Percentiles rank a stretch among this genome's conserved stretches.
phyloP scores from a whole-genome alignment of 2,329 filamentous ascomycete genomes.

The Leptographium radiaticola region DNA sequence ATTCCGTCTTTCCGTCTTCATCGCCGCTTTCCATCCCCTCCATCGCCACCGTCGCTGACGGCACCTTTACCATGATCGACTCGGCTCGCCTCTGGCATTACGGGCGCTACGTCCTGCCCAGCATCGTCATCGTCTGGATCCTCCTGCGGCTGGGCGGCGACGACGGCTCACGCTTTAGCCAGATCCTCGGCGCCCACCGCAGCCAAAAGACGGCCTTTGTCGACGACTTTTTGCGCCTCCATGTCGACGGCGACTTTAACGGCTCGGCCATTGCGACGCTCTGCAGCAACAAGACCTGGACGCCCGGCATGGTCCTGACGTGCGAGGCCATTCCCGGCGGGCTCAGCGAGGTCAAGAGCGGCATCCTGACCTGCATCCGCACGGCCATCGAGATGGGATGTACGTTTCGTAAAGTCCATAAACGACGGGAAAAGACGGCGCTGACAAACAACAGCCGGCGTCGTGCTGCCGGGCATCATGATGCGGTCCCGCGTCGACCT shows the following conservation, averaged over 20 bases:
- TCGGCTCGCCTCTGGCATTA: slow-evolving; percentile 15
- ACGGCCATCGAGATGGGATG: slow-evolving; percentile 34
- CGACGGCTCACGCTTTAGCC: slow-evolving; percentile 3
- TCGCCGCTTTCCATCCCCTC: neutral
- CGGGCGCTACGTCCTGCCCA: slow-evolving; percentile 14
- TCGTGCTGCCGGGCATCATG: slow-evolving; percentile 24
- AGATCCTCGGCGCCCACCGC: slow-evolving; percentile 17
- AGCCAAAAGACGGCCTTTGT: slow-evolving; percentile 21
- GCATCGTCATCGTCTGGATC: slow-evolving; percentile 14
- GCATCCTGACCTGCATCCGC: slow-evolving; percentile 30
- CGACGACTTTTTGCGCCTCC: slow-evolving; percentile 19
- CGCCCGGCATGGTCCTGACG: slow-evolving; percentile 26
- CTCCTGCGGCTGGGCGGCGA: slow-evolving; percentile 12
- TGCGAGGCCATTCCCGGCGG: slow-evolving; percentile 30
- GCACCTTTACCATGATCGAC: slow-evolving; percentile 13
- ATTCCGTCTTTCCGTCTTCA: neutral
- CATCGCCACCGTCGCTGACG: neutral
- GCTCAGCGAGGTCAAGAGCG: slow-evolving; percentile 29
- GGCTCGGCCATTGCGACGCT: slow-evolving; percentile 18
- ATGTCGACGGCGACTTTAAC: slow-evolving; percentile 20
- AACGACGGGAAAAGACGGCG: neutral
- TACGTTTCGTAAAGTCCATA: slow-evolving; percentile 10
- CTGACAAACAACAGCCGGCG: slow-evolving; percentile 15
- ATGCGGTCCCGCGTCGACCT: slow-evolving; percentile 20
- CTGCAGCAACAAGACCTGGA: slow-evolving; percentile 26